Evolutionary conservation across 306 rosid genomes (phyloP).

Genomic region (Heteromeles arbutifolia): DNA sequence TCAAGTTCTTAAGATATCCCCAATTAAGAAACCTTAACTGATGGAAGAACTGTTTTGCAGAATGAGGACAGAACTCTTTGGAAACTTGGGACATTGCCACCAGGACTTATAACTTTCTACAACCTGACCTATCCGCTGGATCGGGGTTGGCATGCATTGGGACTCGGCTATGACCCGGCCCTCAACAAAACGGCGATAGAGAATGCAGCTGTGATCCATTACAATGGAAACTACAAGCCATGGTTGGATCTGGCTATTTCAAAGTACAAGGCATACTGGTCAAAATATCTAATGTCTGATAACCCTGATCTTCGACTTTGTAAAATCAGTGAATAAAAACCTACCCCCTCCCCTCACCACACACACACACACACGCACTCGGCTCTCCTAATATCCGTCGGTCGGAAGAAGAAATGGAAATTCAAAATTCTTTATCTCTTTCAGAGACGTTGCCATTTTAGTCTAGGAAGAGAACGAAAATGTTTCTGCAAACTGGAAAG

Average conservation of each 20-base stretch:
- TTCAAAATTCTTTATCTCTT: background rate
- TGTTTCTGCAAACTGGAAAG: background rate
- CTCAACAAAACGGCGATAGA: slow-evolving; percentile 71
- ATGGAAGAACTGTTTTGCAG: slow-evolving; percentile 43
- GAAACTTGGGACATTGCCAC: slow-evolving; percentile 94
- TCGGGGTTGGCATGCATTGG: slow-evolving; percentile 88
- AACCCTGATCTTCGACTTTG: slow-evolving; percentile 68
- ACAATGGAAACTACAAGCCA: slow-evolving; percentile 97
- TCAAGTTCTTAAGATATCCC: background rate
- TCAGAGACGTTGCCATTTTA: background rate
- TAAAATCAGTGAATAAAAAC: slow-evolving; percentile 40
- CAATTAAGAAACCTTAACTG: background rate
- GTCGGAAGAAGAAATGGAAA: background rate
- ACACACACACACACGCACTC: background rate
- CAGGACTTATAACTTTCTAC: slow-evolving; percentile 86
- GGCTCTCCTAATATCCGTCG: background rate
- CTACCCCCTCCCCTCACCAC: background rate
- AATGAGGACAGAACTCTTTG: slow-evolving; percentile 95
- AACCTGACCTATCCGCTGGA: slow-evolving; percentile 76
- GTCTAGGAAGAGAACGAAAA: background rate
- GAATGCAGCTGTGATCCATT: slow-evolving; percentile 85
- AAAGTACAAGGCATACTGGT: slow-evolving; percentile 84
- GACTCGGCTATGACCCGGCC: slow-evolving; percentile 97
- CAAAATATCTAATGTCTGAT: slow-evolving; percentile 69
- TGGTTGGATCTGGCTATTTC: slow-evolving; percentile 94